Base-by-base conservation (phyloP, 331 rosid species). In the Acacia concinna region DNA sequence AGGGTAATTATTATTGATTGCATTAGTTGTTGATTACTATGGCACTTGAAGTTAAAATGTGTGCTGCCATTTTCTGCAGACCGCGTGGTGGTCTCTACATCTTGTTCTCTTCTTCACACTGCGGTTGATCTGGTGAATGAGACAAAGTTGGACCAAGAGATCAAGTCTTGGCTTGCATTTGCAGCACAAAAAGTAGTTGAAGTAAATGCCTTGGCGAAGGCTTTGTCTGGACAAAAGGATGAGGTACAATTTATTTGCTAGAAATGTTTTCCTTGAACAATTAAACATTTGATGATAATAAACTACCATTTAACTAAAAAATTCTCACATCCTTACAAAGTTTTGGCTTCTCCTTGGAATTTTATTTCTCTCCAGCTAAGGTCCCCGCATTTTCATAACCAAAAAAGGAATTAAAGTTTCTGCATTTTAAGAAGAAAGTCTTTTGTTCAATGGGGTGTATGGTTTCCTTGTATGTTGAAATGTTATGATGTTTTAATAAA, bases 101-200 rank as follows among this genome's bases (percentile, higher is more conserved):
- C 97, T 80, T 91, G 93, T 86, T 93, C 97, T 41, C 97, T 93
- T 76, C 97, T 93, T 71, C 97, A 93, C 88, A 93, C 97, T 76
- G 94, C 97, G 21, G 97, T 91, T 80, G 97, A 93, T 83, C 81
- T 93, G 69, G 91, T 89, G 83, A 91, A 93, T 18, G 97, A 93
- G 86, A 88, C 88, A 49, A 89, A 91, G 86, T 83, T 93, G 84
- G 94, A 89, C 71, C 83, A 84, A 68, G 97, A 93, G 81, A 88
- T 93, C 51, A 93, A 91, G 84, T 88, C 97, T 28, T 93, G 97
- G 97, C 90, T 93, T 62, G 97, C 97, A 68, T 93, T 93, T 83
- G 97, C 97, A 28, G 91, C 97, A 43, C 97, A 93, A 68, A 93
- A 93, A 81, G 80, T 93, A 25, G 87, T 88, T 73, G 97, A 93